Evolutionary conservation across 208 protist genomes (phyloP), one percentile per base, ranked within the genome.

Genomic region (Leishmania aethiopica): DNA sequence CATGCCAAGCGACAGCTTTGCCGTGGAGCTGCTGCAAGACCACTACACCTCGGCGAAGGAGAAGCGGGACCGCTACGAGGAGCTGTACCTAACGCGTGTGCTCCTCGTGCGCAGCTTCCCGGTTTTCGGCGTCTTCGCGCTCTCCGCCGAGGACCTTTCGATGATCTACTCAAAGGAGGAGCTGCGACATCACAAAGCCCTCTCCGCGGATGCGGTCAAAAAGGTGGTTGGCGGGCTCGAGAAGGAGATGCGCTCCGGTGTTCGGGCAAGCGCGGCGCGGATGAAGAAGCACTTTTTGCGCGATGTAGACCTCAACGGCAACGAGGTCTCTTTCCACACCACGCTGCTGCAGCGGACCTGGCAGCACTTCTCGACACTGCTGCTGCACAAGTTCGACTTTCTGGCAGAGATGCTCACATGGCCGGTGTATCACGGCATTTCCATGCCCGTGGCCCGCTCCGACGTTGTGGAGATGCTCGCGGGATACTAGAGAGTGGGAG

Each of bases 201-300:
- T 97, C 64, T 89, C 95, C 2, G 51, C 84, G n/a, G 92, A 96
- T 22, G 89, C 87, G 19, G 91, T 97, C 40, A 72, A 73, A 49
- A 89, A 89, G 75, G 84, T 96, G 4, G 70, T 95, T n/a, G 84
- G 79, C 19, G 84, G 79, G 40, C 72, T 97, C 45, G 90, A 90
- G 45, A 91, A 92, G 87, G 93, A 97, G 80, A 75, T 97, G 66
- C 88, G 88, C 35, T 82, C 47, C 71, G 95, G 95, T 25, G 88
- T 97, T n/a, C 70, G 80, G 55, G 81, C 87, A 25, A 94, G 89
- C 70, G 90, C 92, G 59, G 80, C 75, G 49, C 87, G 91, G 64
- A 96, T 97, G 81, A 95, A 96, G 77, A 95, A 90, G 75, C 93
- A 97, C 77, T 95, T 97, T 81, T 81, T 96, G 60, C 85, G 86